Evolutionary conservation across 139 green algal genomes (phyloP).

Genomic region (Chlamydomonas sp.): DNA sequence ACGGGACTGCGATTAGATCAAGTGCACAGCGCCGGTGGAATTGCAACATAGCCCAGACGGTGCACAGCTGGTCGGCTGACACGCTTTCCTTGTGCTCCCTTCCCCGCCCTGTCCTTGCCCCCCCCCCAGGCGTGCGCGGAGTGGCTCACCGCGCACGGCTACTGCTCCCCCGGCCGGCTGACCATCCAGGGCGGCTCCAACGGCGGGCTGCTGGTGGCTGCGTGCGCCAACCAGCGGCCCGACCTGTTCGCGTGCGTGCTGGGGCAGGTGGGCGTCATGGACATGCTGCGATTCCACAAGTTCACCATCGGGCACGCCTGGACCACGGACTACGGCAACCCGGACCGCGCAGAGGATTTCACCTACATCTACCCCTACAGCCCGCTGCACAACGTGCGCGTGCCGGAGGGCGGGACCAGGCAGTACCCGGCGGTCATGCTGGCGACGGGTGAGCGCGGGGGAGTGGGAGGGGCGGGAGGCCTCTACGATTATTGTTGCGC

Average conservation of each 20-base stretch:
- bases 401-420: conserved; percentile 43
- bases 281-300: conserved; percentile 97
- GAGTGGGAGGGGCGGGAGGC: too few species aligned
- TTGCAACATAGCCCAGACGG: too few species aligned
- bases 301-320: conserved; percentile 95
- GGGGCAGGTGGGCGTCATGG: conserved; percentile 88
- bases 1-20: too few species aligned
- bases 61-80: too few species aligned
- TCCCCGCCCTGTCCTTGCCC: too few species aligned
- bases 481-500: too few species aligned
- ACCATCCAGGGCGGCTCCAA: conserved; percentile 91
- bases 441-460: conserved; percentile 79
- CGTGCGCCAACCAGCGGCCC: conserved; percentile 92
- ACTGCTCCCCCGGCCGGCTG: conserved; percentile 3
- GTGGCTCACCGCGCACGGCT: too few species aligned
- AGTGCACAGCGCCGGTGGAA: too few species aligned
- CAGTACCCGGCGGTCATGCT: conserved; percentile 91
- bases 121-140: too few species aligned
- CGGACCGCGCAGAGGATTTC: conserved; percentile 73
- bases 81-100: too few species aligned
- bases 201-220: conserved; percentile 92
- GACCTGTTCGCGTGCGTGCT: conserved; percentile 89
- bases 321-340: conserved; percentile 86
- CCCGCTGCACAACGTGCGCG: conserved; percentile 93
- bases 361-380: conserved; percentile 77